Conservation (phyloP, 2,329 filamentous ascomycete species). For the Arthrinium phaeospermum region DNA sequence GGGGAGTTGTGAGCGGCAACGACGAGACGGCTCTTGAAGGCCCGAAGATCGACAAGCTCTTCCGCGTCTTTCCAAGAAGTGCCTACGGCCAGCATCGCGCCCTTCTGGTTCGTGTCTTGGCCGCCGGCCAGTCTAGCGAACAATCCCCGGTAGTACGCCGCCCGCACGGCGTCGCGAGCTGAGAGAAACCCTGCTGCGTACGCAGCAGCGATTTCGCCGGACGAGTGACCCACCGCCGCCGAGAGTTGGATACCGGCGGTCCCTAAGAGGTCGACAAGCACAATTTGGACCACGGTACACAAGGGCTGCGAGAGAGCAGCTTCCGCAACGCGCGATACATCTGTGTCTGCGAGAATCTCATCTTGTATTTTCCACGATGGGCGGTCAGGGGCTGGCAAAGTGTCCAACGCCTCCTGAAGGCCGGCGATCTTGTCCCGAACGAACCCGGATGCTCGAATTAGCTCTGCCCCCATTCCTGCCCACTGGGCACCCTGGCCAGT, state of each 20-base stretch:
- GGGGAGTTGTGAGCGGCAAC: conserved; percentile 44
- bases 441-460: conserved; percentile 28
- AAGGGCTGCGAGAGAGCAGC: conserved; percentile 42
- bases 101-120: too few species aligned
- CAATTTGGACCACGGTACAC: conserved; percentile 48
- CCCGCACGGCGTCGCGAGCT: conserved; percentile 46
- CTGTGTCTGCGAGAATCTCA: conserved; percentile 21
- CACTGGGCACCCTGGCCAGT: conserved; percentile 44
- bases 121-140: conserved; percentile 33
- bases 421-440: too few species aligned
- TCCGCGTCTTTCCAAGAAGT: conserved; percentile 43
- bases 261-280: conserved; percentile 39
- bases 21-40: conserved; percentile 35
- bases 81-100: conserved; percentile 56
- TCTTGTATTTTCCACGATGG: conserved; percentile 22
- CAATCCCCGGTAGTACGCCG: conserved; percentile 53
- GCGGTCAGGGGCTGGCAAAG: conserved; percentile 18
- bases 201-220: conserved; percentile 56
- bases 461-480: conserved; percentile 39
- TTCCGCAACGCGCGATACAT: conserved; percentile 21
- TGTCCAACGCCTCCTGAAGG: conserved; percentile 16
- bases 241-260: conserved; percentile 40
- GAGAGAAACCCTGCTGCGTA: conserved; percentile 53
- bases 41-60: conserved; percentile 27
- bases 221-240: conserved; percentile 54